Conservation (phyloP, 805 yeast species). For the Wickerhamiella vanderwaltii region DNA sequence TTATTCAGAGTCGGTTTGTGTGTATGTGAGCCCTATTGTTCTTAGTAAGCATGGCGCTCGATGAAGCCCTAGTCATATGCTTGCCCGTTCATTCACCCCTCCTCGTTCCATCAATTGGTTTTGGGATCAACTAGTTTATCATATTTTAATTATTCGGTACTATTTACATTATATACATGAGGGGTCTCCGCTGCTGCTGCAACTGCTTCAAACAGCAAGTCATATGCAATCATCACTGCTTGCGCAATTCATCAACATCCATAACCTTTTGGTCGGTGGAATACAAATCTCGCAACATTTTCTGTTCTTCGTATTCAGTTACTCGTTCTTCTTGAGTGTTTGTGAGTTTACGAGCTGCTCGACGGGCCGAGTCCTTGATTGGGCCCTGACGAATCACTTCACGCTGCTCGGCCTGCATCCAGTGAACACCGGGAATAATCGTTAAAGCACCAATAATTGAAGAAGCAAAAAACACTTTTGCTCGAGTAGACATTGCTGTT, state of each 20-base stretch:
- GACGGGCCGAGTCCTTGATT: slow-evolving; percentile 62
- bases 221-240: too few species aligned
- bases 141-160: too few species aligned
- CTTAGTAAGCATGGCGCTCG: not conserved
- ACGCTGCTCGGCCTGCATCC: slow-evolving; percentile 57
- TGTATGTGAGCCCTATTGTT: slow-evolving; percentile 5
- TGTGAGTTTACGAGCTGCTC: slow-evolving; percentile 31
- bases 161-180: too few species aligned
- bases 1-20: slow-evolving; percentile 8
- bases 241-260: slow-evolving; percentile 5
- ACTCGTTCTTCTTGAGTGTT: slow-evolving; percentile 28
- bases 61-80: not conserved
- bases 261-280: slow-evolving; percentile 19
- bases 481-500: slow-evolving; percentile 57
- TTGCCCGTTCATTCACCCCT: too few species aligned
- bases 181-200: too few species aligned
- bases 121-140: too few species aligned
- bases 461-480: slow-evolving; percentile 58
- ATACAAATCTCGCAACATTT: slow-evolving; percentile 17
- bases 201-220: too few species aligned
- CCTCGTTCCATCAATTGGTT: too few species aligned
- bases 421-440: slow-evolving; percentile 60
- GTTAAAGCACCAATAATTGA: slow-evolving; percentile 45
- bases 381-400: slow-evolving; percentile 72
- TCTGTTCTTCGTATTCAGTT: slow-evolving; percentile 23